Base-by-base conservation (phyloP, 2,329 filamentous ascomycete species). In the Phoma herbarum region DNA sequence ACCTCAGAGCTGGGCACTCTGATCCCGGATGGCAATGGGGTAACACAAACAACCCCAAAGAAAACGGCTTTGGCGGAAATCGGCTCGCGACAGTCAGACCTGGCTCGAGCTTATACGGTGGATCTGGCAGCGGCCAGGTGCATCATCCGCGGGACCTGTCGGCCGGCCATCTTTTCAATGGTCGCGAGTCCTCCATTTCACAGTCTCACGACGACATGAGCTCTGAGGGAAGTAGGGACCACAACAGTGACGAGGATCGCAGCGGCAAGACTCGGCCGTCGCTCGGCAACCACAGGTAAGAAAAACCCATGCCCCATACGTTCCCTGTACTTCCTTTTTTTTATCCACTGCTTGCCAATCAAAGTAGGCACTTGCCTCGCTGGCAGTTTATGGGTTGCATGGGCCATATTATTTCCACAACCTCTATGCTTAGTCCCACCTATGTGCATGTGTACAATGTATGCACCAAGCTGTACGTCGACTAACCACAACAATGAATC, bases 1-100 rank as follows among this genome's bases (percentile, higher is more conserved):
- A 86, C 60, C 84, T 85, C 56, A 77, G 86, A 63, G 78, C 81
- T 66, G 75, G 81, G 62, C 86, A 85, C 33, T 81, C 84, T 67
- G 88, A 90, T 75, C 81, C 84, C 54, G 86, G 84, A 60, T 89
- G 86, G 86, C 79, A 84, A 73, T 87, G 85, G 82, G 85, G 83
- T 62, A 88, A 89, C 77, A 79, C 80, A 58, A 87, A 88, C 75
- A 80, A 80, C 49, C 79, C 79, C 44, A 80, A 78, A 58, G 75
- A 81, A 51, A 73, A 76, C 48, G 78, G 81, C 63, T 82, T 84
- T 71, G 80, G 80, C 52, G 77, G 79, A 50, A 74, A 74, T 57
- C 77, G 76, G 60, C 78, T 78, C 45, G 76, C 72, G 45, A 78
- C 75, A 47, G 72, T 83, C 48, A 84, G 80, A 68, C 77, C 79